Evolutionary conservation across 1,284 basidiomycete species (phyloP), one percentile per base, ranked within the genome.

Genomic region (Ceratobasidium papillatum): DNA sequence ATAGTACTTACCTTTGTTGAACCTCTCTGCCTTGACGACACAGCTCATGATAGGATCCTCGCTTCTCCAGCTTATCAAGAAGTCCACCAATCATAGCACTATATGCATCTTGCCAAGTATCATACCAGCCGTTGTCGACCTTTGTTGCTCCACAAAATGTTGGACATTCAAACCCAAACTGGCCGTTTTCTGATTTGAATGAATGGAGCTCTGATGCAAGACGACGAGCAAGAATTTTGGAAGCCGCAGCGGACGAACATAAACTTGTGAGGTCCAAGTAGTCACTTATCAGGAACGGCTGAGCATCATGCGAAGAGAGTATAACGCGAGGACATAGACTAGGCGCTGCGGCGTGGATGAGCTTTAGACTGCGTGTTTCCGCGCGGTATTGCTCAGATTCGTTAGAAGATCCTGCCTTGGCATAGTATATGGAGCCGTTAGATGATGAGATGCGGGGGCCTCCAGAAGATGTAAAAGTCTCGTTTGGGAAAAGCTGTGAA

Each of bases 141-240:
- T 89, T 87, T 3, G 94, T 95, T 7, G 85, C 86, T 1, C 94
- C 94, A 78, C 94, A 96, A 81, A 90, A 93, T 8, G 94, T 95
- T 0, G 92, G 90, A 7, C 93, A 86, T 1, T 83, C 81, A 78
- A 95, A 95, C 1, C 94, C 94, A 81, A 89, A 95, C 1, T 88
- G 88, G 0, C 86, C 78, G 17, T 82, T 17, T 80, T 77, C 38
- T 34, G 74, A 76, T 87, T 90, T 79, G 85, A 84, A 80, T 76
- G 78, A 72, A 71, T 93, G 92, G 75, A 93, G 80, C 79, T 92
- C 90, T 1, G 82, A 86, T 0, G 91, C 90, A 73, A 90, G 81
- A 76, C 91, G 87, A 80, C 85, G 84, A 8, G 89, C 94, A 1
- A 95, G 83, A 36, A 82, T 80, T 63, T 81, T 81, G 0, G 88